phyloP scores from a whole-genome alignment of 495 filamentous ascomycete genomes.

The Bryoglossum gracile region DNA sequence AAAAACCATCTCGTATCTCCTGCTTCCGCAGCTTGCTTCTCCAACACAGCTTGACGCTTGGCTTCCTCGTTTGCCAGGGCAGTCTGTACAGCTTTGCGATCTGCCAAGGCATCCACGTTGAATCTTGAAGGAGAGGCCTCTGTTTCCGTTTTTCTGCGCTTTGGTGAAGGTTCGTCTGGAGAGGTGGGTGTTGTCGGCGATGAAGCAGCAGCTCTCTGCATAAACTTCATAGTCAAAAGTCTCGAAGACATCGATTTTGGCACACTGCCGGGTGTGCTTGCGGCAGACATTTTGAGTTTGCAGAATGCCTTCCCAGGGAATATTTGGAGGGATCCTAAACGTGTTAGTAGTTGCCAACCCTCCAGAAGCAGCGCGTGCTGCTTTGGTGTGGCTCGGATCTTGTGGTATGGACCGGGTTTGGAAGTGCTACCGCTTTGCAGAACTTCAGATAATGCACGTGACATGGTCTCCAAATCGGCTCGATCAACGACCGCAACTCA shows the following conservation, averaged over 20 bases:
- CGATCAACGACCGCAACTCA: slow-evolving; percentile 15
- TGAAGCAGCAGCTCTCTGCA: slow-evolving; percentile 79
- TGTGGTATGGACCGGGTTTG: no score
- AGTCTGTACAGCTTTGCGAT: slow-evolving; percentile 50
- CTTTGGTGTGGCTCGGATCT: slow-evolving; percentile 5
- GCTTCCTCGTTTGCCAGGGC: slow-evolving; percentile 69
- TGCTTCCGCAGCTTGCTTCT: slow-evolving; percentile 61
- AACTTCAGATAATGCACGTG: no score
- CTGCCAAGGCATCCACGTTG: slow-evolving; percentile 29
- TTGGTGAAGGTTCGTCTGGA: slow-evolving; percentile 38
- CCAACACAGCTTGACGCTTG: slow-evolving; percentile 63
- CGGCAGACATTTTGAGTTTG: slow-evolving; percentile 14
- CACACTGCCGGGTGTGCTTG: slow-evolving; percentile 27
- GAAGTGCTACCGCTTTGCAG: no score
- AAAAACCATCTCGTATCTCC: slow-evolving; percentile 90
- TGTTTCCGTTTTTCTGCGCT: slow-evolving; percentile 43
- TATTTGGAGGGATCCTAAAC: background rate
- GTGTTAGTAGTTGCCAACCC: no score
- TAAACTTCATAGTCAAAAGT: slow-evolving; percentile 96
- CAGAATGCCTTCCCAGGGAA: background rate
- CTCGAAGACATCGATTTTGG: slow-evolving; percentile 76
- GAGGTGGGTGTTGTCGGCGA: slow-evolving; percentile 35
- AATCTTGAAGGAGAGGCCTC: slow-evolving; percentile 16
- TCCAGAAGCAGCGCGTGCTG: background rate
- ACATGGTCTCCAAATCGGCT: no score